Conservation (phyloP, 176 grass and related monocot genomes). For the Echinochloa phyllopogon region DNA sequence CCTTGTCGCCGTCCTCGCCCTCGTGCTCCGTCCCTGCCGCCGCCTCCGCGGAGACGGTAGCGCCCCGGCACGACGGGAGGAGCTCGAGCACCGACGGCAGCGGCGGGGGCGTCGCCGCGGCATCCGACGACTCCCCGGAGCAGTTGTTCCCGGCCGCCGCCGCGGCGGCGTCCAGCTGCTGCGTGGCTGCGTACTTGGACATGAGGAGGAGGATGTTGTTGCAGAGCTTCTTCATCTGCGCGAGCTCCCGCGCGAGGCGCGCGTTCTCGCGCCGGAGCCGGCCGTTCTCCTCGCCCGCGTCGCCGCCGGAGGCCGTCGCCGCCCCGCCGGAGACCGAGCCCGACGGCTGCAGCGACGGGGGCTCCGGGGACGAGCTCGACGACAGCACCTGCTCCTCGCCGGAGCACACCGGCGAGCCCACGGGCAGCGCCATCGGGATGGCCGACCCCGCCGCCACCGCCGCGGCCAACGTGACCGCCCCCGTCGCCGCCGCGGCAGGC, state of each 20-base stretch:
- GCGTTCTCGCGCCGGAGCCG: conserved; percentile 69
- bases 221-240: conserved; percentile 87
- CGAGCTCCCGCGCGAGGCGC: conserved; percentile 68
- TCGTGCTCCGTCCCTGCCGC: neutral
- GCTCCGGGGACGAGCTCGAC: conserved; percentile 60
- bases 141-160: conserved; percentile 15
- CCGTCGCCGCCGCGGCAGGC: neutral
- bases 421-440: conserved; percentile 59
- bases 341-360: conserved; percentile 29
- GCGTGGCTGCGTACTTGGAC: conserved; percentile 63
- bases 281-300: conserved; percentile 68
- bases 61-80: conserved; percentile 51
- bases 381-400: conserved; percentile 79
- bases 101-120: conserved; percentile 9
- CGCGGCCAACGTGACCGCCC: neutral
- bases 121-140: conserved; percentile 42
- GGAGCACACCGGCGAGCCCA: conserved; percentile 59
- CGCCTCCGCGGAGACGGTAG: neutral
- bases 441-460: neutral
- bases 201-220: conserved; percentile 81
- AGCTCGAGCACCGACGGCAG: conserved; percentile 52
- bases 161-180: conserved; percentile 38
- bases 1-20: conserved; percentile 19
- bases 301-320: conserved; percentile 22
- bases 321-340: conserved; percentile 33